Conservation (phyloP, 2,329 filamentous ascomycete species). For the Arthroderma sp. region DNA sequence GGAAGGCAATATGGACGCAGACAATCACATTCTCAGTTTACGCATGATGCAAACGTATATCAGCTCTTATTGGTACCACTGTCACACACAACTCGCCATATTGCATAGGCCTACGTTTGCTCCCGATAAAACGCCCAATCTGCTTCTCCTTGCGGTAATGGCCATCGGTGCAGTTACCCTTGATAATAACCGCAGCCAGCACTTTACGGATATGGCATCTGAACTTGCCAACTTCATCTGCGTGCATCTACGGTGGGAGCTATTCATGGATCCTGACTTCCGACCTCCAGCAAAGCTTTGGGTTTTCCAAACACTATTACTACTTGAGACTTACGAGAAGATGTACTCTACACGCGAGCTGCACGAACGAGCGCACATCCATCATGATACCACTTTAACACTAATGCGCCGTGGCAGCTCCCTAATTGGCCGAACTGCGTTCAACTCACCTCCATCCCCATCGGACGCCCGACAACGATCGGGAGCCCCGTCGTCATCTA, state of each 20-base stretch:
- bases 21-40: slow-evolving; percentile 58
- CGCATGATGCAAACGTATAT: slow-evolving; percentile 96
- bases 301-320: slow-evolving; percentile 82
- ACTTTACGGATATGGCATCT: slow-evolving; percentile 62
- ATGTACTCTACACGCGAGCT: slow-evolving; percentile 88
- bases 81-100: slow-evolving; percentile 88
- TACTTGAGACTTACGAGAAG: slow-evolving; percentile 92
- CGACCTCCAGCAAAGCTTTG: slow-evolving; percentile 86
- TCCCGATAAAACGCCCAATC: slow-evolving; percentile 70
- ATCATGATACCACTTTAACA: slow-evolving; percentile 89
- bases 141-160: slow-evolving; percentile 79
- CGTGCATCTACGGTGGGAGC: slow-evolving; percentile 89
- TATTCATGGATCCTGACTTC: slow-evolving; percentile 85
- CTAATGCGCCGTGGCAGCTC: slow-evolving; percentile 90
- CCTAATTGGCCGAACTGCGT: slow-evolving; percentile 69
- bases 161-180: slow-evolving; percentile 82
- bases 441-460: slow-evolving; percentile 70
- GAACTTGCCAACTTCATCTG: slow-evolving; percentile 81
- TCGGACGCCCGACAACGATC: slow-evolving; percentile 46
- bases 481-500: slow-evolving; percentile 39
- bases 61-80: slow-evolving; percentile 85
- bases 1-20: slow-evolving; percentile 59
- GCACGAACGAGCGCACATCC: slow-evolving; percentile 90
- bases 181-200: slow-evolving; percentile 65
- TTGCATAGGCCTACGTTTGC: slow-evolving; percentile 89